Conservation (phyloP, 305 asterid species). For the Fraxinus platypoda region DNA sequence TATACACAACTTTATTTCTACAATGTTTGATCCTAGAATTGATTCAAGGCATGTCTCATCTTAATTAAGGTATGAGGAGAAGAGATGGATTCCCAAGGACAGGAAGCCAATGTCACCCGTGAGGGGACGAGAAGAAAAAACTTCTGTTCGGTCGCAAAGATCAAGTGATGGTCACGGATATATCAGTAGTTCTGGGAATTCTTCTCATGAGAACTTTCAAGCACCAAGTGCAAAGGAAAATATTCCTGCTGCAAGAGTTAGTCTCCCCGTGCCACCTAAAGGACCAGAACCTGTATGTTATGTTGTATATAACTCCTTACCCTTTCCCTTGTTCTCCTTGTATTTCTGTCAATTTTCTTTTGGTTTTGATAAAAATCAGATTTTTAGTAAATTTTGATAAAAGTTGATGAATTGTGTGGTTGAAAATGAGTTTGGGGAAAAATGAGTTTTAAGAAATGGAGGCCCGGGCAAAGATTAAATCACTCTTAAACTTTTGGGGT, state of each 20-base stretch:
- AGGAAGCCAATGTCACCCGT: slow-evolving; percentile 63
- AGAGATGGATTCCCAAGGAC: slow-evolving; percentile 90
- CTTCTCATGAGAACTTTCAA: slow-evolving; percentile 46
- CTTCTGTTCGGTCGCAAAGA: slow-evolving; percentile 62
- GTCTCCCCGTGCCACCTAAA: slow-evolving; percentile 69
- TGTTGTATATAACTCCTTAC: slow-evolving; percentile 12
- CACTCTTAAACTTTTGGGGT: not conserved
- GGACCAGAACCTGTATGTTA: slow-evolving; percentile 71
- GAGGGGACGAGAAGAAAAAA: slow-evolving; percentile 56
- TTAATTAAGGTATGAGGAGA: slow-evolving; percentile 81
- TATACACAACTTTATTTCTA: slow-evolving; percentile 4
- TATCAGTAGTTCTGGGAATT: slow-evolving; percentile 45
- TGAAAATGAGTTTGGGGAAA: not conserved
- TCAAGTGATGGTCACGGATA: slow-evolving; percentile 60
- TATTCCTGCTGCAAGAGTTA: slow-evolving; percentile 52
- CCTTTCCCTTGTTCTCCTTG: slow-evolving; percentile 1
- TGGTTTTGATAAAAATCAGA: not conserved
- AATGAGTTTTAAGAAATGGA: not conserved
- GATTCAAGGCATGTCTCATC: slow-evolving; percentile 21
- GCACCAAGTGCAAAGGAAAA: slow-evolving; percentile 46
- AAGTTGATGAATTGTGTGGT: not conserved
- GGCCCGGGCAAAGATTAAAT: not conserved
- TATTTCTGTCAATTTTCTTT: slow-evolving; percentile 5
- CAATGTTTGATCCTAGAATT: slow-evolving; percentile 22
- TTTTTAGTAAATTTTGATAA: not conserved